Conservation (phyloP, 345 rosid species). For the Moricandia arvensis region DNA sequence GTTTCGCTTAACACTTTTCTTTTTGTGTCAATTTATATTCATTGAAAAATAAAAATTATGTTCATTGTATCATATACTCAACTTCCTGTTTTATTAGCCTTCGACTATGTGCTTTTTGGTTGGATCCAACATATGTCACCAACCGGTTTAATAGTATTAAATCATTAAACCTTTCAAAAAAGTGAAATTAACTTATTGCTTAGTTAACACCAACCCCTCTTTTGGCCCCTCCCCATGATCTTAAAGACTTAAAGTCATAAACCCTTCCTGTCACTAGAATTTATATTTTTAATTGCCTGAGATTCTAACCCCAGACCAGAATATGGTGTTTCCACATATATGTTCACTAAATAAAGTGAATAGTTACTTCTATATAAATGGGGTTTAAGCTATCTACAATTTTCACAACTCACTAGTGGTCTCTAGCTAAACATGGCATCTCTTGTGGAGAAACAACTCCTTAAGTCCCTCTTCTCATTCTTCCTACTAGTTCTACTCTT, state of each 20-base stretch:
- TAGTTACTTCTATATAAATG: too few relatives aligned
- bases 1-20: neutral
- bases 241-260: too few relatives aligned
- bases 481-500: neutral
- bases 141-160: slow-evolving; percentile 3
- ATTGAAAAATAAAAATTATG: too few relatives aligned
- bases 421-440: neutral
- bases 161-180: neutral
- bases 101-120: slow-evolving; percentile 27
- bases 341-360: too few relatives aligned
- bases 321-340: too few relatives aligned
- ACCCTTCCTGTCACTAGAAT: neutral
- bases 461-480: neutral
- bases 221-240: neutral
- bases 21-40: neutral
- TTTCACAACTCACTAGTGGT: too few relatives aligned
- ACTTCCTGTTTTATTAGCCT: slow-evolving; percentile 2
- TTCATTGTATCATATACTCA: neutral
- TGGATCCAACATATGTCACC: slow-evolving; percentile 15
- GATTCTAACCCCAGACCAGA: too few relatives aligned
- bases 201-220: slow-evolving; percentile 26
- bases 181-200: neutral
- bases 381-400: too few relatives aligned
- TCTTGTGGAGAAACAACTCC: neutral
- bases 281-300: neutral